Evolutionary conservation across 2,329 filamentous ascomycete species (phyloP).

Genomic region (Monosporascus sp.): DNA sequence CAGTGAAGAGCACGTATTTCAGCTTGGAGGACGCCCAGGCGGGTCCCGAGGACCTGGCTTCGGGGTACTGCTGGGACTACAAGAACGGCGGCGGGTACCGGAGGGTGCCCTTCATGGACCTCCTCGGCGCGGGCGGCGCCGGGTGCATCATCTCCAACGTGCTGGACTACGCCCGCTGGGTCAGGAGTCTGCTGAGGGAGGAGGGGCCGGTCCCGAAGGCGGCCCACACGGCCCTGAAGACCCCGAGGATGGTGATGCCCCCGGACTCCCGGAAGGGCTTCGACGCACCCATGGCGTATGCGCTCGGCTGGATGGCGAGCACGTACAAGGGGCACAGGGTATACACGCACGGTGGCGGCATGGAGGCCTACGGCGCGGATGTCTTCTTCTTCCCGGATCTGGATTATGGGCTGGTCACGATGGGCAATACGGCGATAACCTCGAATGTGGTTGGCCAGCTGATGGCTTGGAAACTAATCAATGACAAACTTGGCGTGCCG

Average conservation of each 20-base stretch:
- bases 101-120: slow-evolving; percentile 19
- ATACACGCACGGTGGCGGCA: slow-evolving; percentile 36
- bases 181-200: slow-evolving; percentile 39
- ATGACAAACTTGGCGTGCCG: slow-evolving; percentile 32
- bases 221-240: slow-evolving; percentile 27
- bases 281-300: slow-evolving; percentile 31
- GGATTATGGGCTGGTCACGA: slow-evolving; percentile 35
- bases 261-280: slow-evolving; percentile 13
- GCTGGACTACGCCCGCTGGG: slow-evolving; percentile 46
- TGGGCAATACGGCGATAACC: slow-evolving; percentile 38
- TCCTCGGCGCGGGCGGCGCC: slow-evolving; percentile 31
- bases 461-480: slow-evolving; percentile 33
- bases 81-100: slow-evolving; percentile 9
- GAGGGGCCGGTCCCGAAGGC: slow-evolving; percentile 27
- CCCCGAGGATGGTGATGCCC: slow-evolving; percentile 24
- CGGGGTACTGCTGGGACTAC: slow-evolving; percentile 36
- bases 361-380: slow-evolving; percentile 38
- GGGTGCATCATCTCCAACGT: slow-evolving; percentile 40
- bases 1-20: slow-evolving; percentile 33
- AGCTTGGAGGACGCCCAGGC: slow-evolving; percentile 24
- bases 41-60: slow-evolving; percentile 29
- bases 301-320: slow-evolving; percentile 32
- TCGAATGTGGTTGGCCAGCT: slow-evolving; percentile 29
- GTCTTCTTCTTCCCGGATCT: slow-evolving; percentile 39
- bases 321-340: slow-evolving; percentile 38